Base-by-base conservation (phyloP, 2,329 filamentous ascomycete species). In the Cadophora sp. region DNA sequence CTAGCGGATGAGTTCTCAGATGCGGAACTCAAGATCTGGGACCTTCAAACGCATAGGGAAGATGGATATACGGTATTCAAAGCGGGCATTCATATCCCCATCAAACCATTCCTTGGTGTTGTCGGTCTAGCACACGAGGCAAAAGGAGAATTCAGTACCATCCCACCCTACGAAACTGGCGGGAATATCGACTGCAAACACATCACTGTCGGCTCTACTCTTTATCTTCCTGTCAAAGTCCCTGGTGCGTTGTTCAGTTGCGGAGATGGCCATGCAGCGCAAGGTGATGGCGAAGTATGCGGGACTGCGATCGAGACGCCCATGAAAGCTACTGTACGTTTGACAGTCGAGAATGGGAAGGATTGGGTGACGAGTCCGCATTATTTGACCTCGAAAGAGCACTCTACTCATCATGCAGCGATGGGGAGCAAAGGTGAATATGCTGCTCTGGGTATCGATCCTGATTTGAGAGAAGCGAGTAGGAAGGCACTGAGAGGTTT, bases 291-390 rank as follows among this genome's bases (percentile, higher is more conserved):
- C 3, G 84, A 86, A 70, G 81, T 86, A 24, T 85, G 83, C 69
- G 83, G 84, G 6, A 84, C 83, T n/a, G 84, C 84, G 7, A 84
- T 86, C 70, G 84, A 86, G 77, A 85, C 83, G 30, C 80, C 83
- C 1, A 82, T 85, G 76, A 80, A 77, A 66, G 84, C 83, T 0
- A 80, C 79, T 0, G 71, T 86, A 41, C 79, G 81, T n/a, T 78
- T 87, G 43, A 82, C 80, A 3, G 76, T 85, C 7, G 78, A 81
- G 65, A 84, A 83, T 73, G 77, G 78, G 59, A 82, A 80, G 70
- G 72, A 77, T 14, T 84, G 80, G 79, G 76, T 85, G 33, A 78
- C 78, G 33, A 80, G 80, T 20, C 84, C 84, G 47, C 83, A 85
- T 73, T 84, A 82, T 70, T 70, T 80, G 64, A 84, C 80, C 1